phyloP scores from a whole-genome alignment of 495 filamentous ascomycete species.

The Aspergillus egyptiacus region DNA sequence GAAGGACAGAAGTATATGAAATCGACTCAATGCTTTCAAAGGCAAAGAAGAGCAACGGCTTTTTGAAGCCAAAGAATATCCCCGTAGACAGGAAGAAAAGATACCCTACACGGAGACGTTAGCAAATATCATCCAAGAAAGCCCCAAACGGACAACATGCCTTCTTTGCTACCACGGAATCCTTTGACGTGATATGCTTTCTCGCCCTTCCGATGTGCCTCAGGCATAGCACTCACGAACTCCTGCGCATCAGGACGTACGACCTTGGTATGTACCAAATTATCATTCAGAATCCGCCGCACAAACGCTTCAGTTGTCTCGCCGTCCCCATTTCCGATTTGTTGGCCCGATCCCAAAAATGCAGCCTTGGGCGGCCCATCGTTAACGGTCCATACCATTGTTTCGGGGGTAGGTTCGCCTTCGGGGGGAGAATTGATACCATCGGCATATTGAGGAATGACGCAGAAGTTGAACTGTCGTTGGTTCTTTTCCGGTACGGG shows the following conservation, averaged over 20 bases:
- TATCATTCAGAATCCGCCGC: conserved; percentile 56
- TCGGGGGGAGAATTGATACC: conserved; percentile 44
- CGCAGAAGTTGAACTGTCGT: conserved; percentile 80
- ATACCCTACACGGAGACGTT: conserved; percentile 50
- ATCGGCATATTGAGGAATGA: conserved; percentile 63
- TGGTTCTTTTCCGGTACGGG: conserved; percentile 88
- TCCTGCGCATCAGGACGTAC: conserved; percentile 63
- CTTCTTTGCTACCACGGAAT: conserved; percentile 89
- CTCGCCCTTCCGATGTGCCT: conserved; percentile 83
- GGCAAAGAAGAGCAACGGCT: conserved; percentile 81
- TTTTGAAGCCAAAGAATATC: conserved; percentile 93
- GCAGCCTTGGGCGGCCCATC: conserved; percentile 62
- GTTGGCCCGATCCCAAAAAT: conserved; percentile 34
- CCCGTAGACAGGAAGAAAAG: conserved; percentile 83
- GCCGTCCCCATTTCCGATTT: conserved; percentile 39
- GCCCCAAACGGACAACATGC: conserved; percentile 29
- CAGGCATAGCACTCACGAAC: conserved; percentile 70
- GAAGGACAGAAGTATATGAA: conserved; percentile 83
- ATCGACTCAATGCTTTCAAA: conserved; percentile 72
- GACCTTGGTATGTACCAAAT: conserved; percentile 53
- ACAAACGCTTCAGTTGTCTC: conserved; percentile 60
- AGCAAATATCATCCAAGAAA: background rate
- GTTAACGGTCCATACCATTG: conserved; percentile 78
- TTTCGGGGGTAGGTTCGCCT: conserved; percentile 46
- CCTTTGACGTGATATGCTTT: conserved; percentile 89